These are phyloP conservation scores for Ceratobasidium sp. DNA, from an alignment of 1,284 basidiomycete species.

Conservation along the genomic window DNA sequence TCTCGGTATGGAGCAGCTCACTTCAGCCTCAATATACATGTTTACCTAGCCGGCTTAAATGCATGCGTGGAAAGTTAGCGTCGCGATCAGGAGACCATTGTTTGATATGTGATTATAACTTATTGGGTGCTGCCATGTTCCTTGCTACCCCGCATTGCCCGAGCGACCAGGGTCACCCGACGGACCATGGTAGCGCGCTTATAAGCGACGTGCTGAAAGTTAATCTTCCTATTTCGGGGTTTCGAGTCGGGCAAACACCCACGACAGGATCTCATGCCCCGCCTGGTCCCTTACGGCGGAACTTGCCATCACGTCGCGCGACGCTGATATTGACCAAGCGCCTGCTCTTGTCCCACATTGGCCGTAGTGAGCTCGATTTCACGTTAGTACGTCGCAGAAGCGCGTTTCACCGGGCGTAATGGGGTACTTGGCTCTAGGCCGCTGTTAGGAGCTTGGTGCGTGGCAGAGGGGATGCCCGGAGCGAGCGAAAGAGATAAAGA, in stretches of 20 bases:
- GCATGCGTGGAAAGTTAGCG: background rate
- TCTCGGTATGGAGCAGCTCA: background rate
- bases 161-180: background rate
- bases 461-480: background rate
- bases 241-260: slow-evolving; percentile 5
- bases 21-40: background rate
- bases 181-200: slow-evolving; percentile 11
- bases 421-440: background rate
- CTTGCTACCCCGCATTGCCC: background rate
- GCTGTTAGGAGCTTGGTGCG: background rate
- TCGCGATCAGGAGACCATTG: background rate
- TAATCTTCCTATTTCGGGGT: slow-evolving; percentile 1
- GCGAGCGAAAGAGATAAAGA: slow-evolving; percentile 12
- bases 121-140: background rate
- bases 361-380: slow-evolving; percentile 20
- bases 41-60: background rate
- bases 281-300: background rate
- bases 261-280: slow-evolving; percentile 14
- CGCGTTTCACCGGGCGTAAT: slow-evolving; percentile 6
- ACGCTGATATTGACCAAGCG: slow-evolving; percentile 8
- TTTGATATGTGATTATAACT: background rate
- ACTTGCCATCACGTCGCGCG: slow-evolving; percentile 1
- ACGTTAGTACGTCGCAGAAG: background rate
- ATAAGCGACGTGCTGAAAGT: background rate
- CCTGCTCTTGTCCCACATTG: background rate